Evolutionary conservation across 768 basidiomycete species (phyloP).

Genomic region (Pulveroboletus sp.): DNA sequence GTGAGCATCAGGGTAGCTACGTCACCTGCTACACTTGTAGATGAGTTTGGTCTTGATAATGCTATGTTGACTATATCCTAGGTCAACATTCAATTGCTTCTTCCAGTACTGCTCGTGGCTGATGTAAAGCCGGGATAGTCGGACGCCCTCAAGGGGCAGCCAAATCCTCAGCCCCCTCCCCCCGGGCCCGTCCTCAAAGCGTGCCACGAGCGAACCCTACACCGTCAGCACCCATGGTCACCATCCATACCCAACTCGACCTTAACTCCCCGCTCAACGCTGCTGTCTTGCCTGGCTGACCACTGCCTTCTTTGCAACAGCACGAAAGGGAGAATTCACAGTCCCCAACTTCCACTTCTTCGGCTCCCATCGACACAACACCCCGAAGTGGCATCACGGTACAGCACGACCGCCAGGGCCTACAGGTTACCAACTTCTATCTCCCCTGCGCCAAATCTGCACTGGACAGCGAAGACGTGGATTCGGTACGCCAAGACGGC

Average conservation of each 20-base stretch:
- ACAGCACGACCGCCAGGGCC: background rate
- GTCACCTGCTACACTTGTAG: too few relatives aligned
- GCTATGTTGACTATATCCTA: too few relatives aligned
- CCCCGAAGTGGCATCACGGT: background rate
- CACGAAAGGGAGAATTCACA: background rate
- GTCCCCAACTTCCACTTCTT: background rate
- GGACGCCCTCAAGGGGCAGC: too few relatives aligned
- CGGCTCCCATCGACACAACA: background rate
- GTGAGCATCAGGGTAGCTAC: too few relatives aligned
- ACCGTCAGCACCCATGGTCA: background rate
- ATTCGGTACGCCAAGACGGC: background rate
- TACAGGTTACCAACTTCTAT: background rate
- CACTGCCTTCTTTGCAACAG: background rate
- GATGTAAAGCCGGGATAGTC: too few relatives aligned
- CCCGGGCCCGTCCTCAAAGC: background rate
- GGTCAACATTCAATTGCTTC: too few relatives aligned
- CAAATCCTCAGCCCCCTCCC: background rate
- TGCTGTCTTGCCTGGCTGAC: background rate
- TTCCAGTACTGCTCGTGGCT: too few relatives aligned
- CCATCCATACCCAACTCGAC: background rate
- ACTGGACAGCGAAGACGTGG: background rate
- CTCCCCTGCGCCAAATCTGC: background rate
- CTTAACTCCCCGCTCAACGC: background rate
- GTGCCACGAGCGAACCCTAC: background rate
- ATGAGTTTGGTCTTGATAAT: too few relatives aligned